phyloP scores from a whole-genome alignment of 208 protist genomes.

The Borovskyia barvae region DNA sequence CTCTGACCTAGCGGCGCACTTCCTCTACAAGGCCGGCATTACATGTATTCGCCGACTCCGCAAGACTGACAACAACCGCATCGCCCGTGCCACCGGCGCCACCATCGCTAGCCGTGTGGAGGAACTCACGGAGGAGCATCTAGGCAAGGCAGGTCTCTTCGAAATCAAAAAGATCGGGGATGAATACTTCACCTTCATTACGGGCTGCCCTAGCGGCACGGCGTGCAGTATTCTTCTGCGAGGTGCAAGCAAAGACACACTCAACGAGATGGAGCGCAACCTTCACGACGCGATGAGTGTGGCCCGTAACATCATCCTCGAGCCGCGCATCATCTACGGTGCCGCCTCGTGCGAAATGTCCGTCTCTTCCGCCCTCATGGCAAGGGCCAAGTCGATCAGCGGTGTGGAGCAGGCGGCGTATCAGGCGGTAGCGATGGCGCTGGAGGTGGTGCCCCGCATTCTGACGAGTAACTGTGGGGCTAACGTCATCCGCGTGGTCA shows the following conservation, averaged over 20 bases:
- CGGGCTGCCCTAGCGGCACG: conserved; percentile 97
- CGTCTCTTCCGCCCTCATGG: conserved; percentile 90
- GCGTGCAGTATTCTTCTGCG: conserved; percentile 99
- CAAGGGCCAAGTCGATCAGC: conserved; percentile 94
- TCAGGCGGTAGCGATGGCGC: conserved; percentile 93
- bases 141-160: conserved; percentile 98
- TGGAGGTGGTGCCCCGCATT: conserved; percentile 97
- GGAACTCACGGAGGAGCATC: conserved; percentile 97
- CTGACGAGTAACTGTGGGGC: conserved; percentile 99
- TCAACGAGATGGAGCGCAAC: conserved; percentile 99
- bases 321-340: conserved; percentile 98
- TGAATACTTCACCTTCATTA: conserved; percentile 99
- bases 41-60: conserved; percentile 97
- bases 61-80: conserved; percentile 99
- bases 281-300: conserved; percentile 99
- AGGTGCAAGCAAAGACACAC: conserved; percentile 99
- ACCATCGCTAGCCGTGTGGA: conserved; percentile 97
- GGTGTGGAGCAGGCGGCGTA: conserved; percentile 98
- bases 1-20: conserved; percentile 98
- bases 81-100: conserved; percentile 97
- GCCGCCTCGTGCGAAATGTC: conserved; percentile 99
- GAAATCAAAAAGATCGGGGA: conserved; percentile 99
- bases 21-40: conserved; percentile 97
- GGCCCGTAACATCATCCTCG: conserved; percentile 97
- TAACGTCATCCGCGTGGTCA: conserved; percentile 97